phyloP scores from a whole-genome alignment of 2,329 filamentous ascomycete species.

The Colletotrichum tofieldiae region DNA sequence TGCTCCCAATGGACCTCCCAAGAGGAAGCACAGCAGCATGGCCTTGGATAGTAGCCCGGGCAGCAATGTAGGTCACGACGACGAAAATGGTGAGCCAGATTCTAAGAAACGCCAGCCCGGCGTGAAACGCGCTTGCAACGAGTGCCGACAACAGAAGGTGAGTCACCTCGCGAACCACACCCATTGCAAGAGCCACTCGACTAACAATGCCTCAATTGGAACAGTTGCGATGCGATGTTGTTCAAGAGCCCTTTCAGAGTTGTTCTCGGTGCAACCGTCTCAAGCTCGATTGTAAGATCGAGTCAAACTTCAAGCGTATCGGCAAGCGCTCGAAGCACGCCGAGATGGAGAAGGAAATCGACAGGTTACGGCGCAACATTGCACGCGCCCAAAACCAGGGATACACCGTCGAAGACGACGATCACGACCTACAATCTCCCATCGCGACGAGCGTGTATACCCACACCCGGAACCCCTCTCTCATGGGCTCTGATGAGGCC shows the following conservation, averaged over 20 bases:
- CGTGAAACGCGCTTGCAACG: slow-evolving; percentile 86
- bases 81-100: slow-evolving; percentile 68
- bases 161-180: slow-evolving; percentile 52
- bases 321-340: slow-evolving; percentile 88
- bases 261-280: slow-evolving; percentile 86
- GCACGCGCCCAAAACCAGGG: slow-evolving; percentile 73
- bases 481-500: slow-evolving; percentile 79
- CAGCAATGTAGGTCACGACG: slow-evolving; percentile 72
- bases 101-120: slow-evolving; percentile 75
- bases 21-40: slow-evolving; percentile 73
- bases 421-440: slow-evolving; percentile 74
- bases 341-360: slow-evolving; percentile 89
- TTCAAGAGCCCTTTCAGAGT: slow-evolving; percentile 84
- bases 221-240: slow-evolving; percentile 86
- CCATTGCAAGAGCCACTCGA: slow-evolving; percentile 4
- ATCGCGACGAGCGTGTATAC: slow-evolving; percentile 70
- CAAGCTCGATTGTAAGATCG: slow-evolving; percentile 87
- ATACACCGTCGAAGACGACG: slow-evolving; percentile 67
- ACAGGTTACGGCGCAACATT: slow-evolving; percentile 75
- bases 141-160: slow-evolving; percentile 90
- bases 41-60: slow-evolving; percentile 74
- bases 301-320: slow-evolving; percentile 88
- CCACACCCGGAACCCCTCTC: slow-evolving; percentile 73
- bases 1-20: slow-evolving; percentile 62
- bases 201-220: slow-evolving; percentile 31